Percentiles rank a stretch among this genome's conserved stretches.
phyloP scores from a whole-genome alignment of 2,329 filamentous ascomycete species.

The Simplicillium aogashimaense region DNA sequence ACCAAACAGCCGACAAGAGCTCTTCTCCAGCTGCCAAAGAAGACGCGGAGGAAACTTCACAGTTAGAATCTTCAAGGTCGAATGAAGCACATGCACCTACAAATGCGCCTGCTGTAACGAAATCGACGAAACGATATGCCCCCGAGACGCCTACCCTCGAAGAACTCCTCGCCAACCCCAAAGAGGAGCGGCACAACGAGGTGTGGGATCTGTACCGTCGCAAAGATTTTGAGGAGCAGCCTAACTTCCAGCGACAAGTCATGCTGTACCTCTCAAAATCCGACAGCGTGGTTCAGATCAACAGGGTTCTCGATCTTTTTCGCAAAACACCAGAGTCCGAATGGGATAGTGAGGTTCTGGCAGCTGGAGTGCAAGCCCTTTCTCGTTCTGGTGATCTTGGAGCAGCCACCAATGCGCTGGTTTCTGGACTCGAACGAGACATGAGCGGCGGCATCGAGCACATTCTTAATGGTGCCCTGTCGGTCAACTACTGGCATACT shows the following conservation, averaged over 20 bases:
- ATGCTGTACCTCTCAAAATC: constrained; percentile 33
- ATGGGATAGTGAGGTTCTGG: constrained; percentile 31
- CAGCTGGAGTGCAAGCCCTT: constrained; percentile 29
- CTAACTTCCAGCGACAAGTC: constrained; percentile 19
- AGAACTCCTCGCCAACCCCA: constrained; percentile 14
- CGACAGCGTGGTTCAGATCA: constrained; percentile 29
- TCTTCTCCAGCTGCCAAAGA: background rate
- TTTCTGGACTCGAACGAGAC: constrained; percentile 22
- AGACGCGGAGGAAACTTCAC: too few species aligned
- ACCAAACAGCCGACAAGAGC: background rate
- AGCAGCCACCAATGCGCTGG: constrained; percentile 30
- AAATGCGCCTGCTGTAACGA: background rate
- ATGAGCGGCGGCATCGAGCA: constrained; percentile 31
- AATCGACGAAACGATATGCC: background rate
- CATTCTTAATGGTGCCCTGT: constrained; percentile 30
- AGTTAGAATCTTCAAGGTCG: too few species aligned
- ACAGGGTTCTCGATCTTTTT: constrained; percentile 35
- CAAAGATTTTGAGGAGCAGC: constrained; percentile 21
- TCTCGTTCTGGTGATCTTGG: constrained; percentile 26
- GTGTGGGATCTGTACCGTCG: constrained; percentile 33
- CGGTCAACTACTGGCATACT: constrained; percentile 22
- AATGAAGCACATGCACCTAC: constrained; percentile 1
- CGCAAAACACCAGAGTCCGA: constrained; percentile 19
- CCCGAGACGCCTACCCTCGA: background rate
- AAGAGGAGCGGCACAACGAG: constrained; percentile 23